These are phyloP conservation scores for Apiospora sp. DNA, from an alignment of 2,329 filamentous ascomycete species.

Conservation along the genomic window DNA sequence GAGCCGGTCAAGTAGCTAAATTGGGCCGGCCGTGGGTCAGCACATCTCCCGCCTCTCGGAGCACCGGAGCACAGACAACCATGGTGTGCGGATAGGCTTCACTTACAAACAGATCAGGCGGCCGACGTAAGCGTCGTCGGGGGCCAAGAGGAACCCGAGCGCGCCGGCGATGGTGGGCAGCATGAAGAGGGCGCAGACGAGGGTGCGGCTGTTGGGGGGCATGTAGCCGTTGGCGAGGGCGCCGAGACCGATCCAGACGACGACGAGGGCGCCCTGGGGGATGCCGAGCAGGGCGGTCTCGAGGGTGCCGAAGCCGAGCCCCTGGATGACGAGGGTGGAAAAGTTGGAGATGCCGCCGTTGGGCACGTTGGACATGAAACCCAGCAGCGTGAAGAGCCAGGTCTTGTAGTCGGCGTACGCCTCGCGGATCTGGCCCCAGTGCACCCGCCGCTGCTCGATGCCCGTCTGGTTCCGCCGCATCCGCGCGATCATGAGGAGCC, in stretches of 20 bases:
- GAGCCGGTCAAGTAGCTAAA: slow-evolving; percentile 55
- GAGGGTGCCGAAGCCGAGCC: slow-evolving; percentile 51
- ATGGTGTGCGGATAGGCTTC: neutral
- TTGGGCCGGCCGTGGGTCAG: neutral
- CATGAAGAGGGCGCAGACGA: slow-evolving; percentile 60
- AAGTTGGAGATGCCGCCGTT: slow-evolving; percentile 64
- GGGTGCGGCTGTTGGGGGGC: slow-evolving; percentile 57
- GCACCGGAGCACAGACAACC: too few species aligned
- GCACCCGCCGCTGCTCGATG: slow-evolving; percentile 56
- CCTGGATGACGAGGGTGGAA: slow-evolving; percentile 62
- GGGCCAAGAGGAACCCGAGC: slow-evolving; percentile 58
- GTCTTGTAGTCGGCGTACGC: slow-evolving; percentile 53
- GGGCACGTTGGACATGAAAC: slow-evolving; percentile 59
- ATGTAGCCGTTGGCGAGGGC: slow-evolving; percentile 57
- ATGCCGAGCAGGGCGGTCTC: slow-evolving; percentile 61
- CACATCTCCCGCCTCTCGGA: neutral
- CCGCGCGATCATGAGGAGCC: slow-evolving; percentile 49
- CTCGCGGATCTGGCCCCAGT: slow-evolving; percentile 56
- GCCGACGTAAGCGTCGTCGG: slow-evolving; percentile 50
- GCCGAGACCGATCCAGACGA: slow-evolving; percentile 60
- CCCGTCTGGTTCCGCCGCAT: slow-evolving; percentile 49
- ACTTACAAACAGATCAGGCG: slow-evolving; percentile 55
- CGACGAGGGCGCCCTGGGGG: slow-evolving; percentile 60
- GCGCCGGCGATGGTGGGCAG: slow-evolving; percentile 60
- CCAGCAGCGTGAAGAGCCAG: slow-evolving; percentile 53